phyloP scores from a whole-genome alignment of 306 rosid species.

The Prinsepia uniflora region DNA sequence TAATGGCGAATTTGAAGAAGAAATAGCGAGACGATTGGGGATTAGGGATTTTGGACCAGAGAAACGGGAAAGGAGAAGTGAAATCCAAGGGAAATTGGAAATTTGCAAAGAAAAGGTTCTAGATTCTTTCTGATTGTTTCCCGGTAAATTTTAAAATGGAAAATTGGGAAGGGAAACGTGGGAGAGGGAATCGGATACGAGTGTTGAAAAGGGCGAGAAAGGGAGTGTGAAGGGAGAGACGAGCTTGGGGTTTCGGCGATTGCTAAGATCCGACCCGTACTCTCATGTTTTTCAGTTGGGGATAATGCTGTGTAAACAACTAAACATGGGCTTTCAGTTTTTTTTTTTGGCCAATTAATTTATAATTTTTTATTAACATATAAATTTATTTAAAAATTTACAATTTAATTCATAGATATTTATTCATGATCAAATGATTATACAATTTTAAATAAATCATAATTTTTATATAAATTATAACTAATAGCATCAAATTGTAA shows the following conservation, averaged over 20 bases:
- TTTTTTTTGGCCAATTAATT: too few species aligned
- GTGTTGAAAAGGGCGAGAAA: conserved; percentile 28
- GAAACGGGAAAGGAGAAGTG: background rate
- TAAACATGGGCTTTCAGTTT: too few species aligned
- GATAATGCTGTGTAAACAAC: too few species aligned
- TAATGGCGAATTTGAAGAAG: background rate
- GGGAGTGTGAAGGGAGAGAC: background rate
- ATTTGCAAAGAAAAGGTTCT: background rate
- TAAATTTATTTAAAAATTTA: too few species aligned
- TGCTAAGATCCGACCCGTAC: too few species aligned
- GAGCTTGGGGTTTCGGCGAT: background rate
- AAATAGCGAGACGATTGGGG: background rate
- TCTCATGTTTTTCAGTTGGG: too few species aligned
- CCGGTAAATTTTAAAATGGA: conserved; percentile 1
- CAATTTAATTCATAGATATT: too few species aligned
- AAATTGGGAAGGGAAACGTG: background rate
- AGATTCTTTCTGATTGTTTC: conserved; percentile 4
- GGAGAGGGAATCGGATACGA: conserved; percentile 42
- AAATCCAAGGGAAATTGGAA: background rate
- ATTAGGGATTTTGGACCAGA: background rate
- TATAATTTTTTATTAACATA: too few species aligned
- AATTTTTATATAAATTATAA: too few species aligned
- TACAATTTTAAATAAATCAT: too few species aligned
- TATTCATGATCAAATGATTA: too few species aligned
- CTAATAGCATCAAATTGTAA: too few species aligned